Conservation (phyloP, 2,329 filamentous ascomycete genomes). For the Talaromyces marneffei region DNA sequence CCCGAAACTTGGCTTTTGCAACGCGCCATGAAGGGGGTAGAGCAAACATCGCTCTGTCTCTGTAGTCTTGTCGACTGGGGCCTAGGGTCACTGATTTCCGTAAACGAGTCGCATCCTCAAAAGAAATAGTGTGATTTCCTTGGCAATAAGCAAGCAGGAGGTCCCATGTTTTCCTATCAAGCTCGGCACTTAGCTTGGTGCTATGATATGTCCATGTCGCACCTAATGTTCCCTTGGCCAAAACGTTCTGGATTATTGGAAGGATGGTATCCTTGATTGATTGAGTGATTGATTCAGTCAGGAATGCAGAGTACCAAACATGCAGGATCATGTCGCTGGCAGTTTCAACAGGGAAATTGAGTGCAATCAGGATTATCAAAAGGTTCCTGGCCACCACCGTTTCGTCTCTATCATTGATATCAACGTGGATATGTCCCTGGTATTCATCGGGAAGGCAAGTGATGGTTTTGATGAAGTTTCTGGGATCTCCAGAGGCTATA, state of each 20-base stretch:
- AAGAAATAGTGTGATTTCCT: slow-evolving; percentile 19
- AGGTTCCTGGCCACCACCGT: slow-evolving; percentile 37
- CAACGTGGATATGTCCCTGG: slow-evolving; percentile 19
- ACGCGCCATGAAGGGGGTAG: slow-evolving; percentile 24
- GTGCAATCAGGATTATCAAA: slow-evolving; percentile 36
- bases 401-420: slow-evolving; percentile 39
- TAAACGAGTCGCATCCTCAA: slow-evolving; percentile 19
- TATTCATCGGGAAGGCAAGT: slow-evolving; percentile 28
- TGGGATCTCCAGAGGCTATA: slow-evolving; percentile 41
- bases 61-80: slow-evolving; percentile 26
- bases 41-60: slow-evolving; percentile 25
- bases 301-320: slow-evolving; percentile 43
- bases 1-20: slow-evolving; percentile 26
- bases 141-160: slow-evolving; percentile 23
- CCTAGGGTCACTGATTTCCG: slow-evolving; percentile 27
- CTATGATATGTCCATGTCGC: slow-evolving; percentile 27
- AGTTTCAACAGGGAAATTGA: slow-evolving; percentile 15
- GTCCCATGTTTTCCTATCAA: slow-evolving; percentile 30
- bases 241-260: slow-evolving; percentile 31
- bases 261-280: slow-evolving; percentile 22
- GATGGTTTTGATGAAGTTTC: slow-evolving; percentile 42
- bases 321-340: slow-evolving; percentile 29
- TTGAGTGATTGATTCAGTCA: slow-evolving; percentile 22
- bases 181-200: slow-evolving; percentile 22
- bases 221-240: slow-evolving; percentile 19